Evolutionary conservation across 2,329 filamentous ascomycete species (phyloP).

Genomic region (Ceratocystis huliohia): DNA sequence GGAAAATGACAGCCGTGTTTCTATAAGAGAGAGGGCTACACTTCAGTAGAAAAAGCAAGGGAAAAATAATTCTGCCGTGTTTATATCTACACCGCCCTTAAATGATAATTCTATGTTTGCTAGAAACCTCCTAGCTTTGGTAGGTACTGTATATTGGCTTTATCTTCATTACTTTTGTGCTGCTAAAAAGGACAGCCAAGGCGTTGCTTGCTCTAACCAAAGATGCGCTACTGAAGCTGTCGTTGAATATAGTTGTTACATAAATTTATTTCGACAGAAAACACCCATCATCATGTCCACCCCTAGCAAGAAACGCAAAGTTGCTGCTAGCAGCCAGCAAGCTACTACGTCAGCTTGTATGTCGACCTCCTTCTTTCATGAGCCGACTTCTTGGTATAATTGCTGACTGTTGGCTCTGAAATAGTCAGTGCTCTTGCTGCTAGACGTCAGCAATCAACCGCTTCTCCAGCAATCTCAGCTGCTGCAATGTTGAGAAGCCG

Average conservation of each 20-base stretch:
- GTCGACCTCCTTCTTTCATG: neutral
- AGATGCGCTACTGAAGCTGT: neutral
- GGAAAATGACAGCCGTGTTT: neutral
- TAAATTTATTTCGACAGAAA: neutral
- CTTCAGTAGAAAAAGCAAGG: neutral
- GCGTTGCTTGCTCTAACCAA: neutral
- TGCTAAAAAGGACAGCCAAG: neutral
- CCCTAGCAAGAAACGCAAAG: slow-evolving; percentile 18
- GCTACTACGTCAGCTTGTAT: slow-evolving; percentile 17
- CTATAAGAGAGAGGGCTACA: slow-evolving; percentile 12
- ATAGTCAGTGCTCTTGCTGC: slow-evolving; percentile 19
- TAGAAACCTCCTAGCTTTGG: too few species aligned
- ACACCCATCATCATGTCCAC: slow-evolving; percentile 1
- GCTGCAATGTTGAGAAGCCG: slow-evolving; percentile 12
- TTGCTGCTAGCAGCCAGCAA: neutral
- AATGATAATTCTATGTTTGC: neutral
- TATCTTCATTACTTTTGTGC: too few species aligned
- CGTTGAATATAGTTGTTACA: neutral
- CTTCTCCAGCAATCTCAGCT: slow-evolving; percentile 9
- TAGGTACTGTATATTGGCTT: too few species aligned
- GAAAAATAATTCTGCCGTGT: slow-evolving; percentile 9
- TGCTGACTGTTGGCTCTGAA: neutral
- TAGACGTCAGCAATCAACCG: slow-evolving; percentile 12
- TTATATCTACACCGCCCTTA: slow-evolving; percentile 9
- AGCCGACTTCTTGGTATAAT: neutral